Conservation (phyloP, 352 stramenopile species). For the Aphanomyces invadans region DNA sequence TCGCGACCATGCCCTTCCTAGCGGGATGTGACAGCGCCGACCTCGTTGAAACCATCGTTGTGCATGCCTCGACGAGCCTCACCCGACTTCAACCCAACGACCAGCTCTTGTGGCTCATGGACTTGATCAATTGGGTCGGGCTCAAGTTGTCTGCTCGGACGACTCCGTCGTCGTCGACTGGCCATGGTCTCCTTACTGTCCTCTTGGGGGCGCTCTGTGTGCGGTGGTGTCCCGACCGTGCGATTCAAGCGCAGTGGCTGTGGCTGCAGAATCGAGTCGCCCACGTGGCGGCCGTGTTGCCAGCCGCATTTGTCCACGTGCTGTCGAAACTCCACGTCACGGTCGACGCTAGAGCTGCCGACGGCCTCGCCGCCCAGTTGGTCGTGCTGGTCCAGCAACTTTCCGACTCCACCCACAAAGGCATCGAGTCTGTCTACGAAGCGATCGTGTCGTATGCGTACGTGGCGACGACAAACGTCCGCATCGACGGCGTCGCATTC, state of each 20-base stretch:
- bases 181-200: background rate
- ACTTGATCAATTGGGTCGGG: conserved; percentile 14
- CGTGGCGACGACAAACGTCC: background rate
- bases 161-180: background rate
- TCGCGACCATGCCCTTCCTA: background rate
- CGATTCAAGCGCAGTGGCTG: background rate
- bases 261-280: background rate
- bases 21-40: background rate
- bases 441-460: background rate
- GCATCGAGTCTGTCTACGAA: background rate
- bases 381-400: background rate
- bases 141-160: background rate
- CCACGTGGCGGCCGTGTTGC: background rate
- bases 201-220: conserved; percentile 18
- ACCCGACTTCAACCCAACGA: background rate
- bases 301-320: background rate
- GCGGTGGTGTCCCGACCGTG: background rate
- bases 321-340: background rate
- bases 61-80: background rate
- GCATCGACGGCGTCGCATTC: background rate
- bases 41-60: background rate
- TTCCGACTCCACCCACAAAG: background rate
- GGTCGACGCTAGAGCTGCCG: background rate
- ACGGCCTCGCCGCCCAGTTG: background rate
- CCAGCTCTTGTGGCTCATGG: conserved; percentile 12